Evolutionary conservation across 108 stramenopile genomes (phyloP), one percentile per base, ranked within the genome.

Genomic region (Fistulifera pelliculosa): DNA sequence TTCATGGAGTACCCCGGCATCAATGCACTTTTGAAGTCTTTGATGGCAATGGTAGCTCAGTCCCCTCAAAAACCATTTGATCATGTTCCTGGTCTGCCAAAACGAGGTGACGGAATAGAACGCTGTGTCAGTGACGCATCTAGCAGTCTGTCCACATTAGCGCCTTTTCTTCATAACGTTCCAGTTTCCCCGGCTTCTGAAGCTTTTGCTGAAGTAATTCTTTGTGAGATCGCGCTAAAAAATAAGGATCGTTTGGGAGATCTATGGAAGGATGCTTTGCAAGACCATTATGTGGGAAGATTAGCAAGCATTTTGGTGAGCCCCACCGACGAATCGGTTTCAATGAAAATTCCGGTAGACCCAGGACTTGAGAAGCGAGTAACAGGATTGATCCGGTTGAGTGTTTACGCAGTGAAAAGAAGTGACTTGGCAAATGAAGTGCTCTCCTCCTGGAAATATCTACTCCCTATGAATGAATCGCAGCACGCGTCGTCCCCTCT

Each of bases 151-250:
- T 14, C 50, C 28, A 25, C 47, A 13, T 42, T 64, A 11, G 19
- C 44, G 1, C 38, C 56, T 2, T 31, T 40, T 17, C 14, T 48
- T 38, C 10, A 21, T 23, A 59, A 51, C 0, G 40, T 62, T 31
- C 76, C 76, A 23, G 39, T 90, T 8, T 87, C 85, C 58, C 85
- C 89, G 45, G 89, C 83, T 21, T 91, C 89, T 22, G 83, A 83
- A 64, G 81, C 89, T 1, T 79, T 91, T 41, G 83, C 83, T 22
- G 91, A 93, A 70, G 79, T 93, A 12, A 61, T 88, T 18, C 62
- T 93, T 19, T 83, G 80, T 52, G 91, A 93, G 61, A 78, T 89
- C 27, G 72, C 82, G 8, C 50, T 88, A 31, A 80, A 77, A 61
- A 93, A 93, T 62, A 73, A 73, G 23, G 85, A 89, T 57, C 72